Base-by-base conservation (phyloP, 2,329 filamentous ascomycete species). In the Eurotiales sp. region DNA sequence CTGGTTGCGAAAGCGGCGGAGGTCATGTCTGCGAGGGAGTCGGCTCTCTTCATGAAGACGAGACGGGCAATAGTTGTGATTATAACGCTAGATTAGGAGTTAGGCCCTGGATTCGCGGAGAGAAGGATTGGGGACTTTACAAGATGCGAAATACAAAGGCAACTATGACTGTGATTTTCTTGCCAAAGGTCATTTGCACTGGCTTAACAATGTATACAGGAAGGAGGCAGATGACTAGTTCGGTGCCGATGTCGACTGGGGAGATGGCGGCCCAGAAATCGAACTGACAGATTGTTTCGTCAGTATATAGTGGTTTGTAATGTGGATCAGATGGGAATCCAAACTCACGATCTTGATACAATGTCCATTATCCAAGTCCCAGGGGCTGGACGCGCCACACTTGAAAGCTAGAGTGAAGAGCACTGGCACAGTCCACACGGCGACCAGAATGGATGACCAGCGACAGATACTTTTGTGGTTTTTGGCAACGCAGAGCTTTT, bases 151-250 rank as follows among this genome's bases (percentile, higher is more conserved):
- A 44, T 25, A 17, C 10, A 15, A 44, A 44, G n/a, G 41, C 41
- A 15, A 10, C 15, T 22, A 44, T 21, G 3, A 44, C 41, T 4
- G 41, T 44, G 27, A 44, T 3, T 27, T 44, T 44, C 21, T 44
- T 44, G 41, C 15, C 15, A 17, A 44, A 32, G 19, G n/a, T 19
- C 15, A 44, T 44, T 44, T 30, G 41, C n/a, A 44, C 27, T 29
- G 15, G 41, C 15, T 44, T 44, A 11, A 44, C 41, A 7, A 44
- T 30, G 25, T 44, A 19, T 44, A 44, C 32, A 21, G 41, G 41
- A 44, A 44, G 41, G 15, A 44, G n/a, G 41, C 41, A 44, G 41
- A 44, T 30, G 41, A 30, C 41, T 21, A 44, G 41, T 17, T 44
- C 41, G 6, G 41, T 44, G 15, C 15, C 25, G 10, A 44, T 44